Base-by-base conservation (phyloP, 1,139 yeast genomes). In the Yamadazyma sp. region DNA sequence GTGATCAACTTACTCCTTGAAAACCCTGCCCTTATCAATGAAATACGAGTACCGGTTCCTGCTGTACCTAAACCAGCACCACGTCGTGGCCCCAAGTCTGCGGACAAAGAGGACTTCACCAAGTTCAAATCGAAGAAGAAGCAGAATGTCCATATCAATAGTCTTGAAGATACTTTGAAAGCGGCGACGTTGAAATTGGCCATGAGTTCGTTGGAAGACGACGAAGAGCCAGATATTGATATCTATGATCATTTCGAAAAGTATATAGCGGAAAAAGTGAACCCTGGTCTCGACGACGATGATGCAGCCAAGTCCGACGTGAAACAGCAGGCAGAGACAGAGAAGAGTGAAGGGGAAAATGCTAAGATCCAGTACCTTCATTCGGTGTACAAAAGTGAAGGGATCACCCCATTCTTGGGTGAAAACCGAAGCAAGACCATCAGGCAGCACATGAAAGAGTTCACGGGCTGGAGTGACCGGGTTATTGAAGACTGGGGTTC, bases 401-500 rank as follows among this genome's bases (percentile, higher is more conserved):
- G 83, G 0, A 62, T 63, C 2, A 53, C 43, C 1, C 53, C 66
- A 9, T 83, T 91, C 47, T 73, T 64, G 7, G 71, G 77, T 44
- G 48, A 63, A 0, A 59, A 68, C 5, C 68, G 96, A 43, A 79
- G 81, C 37, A 54, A 81, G 0, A 61, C 69, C 29, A 59, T 54
- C 8, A 70, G 97, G 41, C 63, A 65, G 22, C 75, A 72, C 17
- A 62, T 88, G 53, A 78, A 74, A 48, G 55, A 59, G 12, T 64
- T 66, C 28, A 76, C 83, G 0, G 69, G 69, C 1, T 87, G 95
- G 96, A 70, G 89, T 0, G 92, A 89, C 58, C 96, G 87, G 55
- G 95, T 88, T 58, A 78, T 91, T 34, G 97, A 91, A 66, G 96
- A 96, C 0, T 91, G 97, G 97, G 83, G 85, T 1, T 66, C 85